Evolutionary conservation across 2,329 filamentous ascomycete species (phyloP).

Genomic region (Botrytis byssoidea): DNA sequence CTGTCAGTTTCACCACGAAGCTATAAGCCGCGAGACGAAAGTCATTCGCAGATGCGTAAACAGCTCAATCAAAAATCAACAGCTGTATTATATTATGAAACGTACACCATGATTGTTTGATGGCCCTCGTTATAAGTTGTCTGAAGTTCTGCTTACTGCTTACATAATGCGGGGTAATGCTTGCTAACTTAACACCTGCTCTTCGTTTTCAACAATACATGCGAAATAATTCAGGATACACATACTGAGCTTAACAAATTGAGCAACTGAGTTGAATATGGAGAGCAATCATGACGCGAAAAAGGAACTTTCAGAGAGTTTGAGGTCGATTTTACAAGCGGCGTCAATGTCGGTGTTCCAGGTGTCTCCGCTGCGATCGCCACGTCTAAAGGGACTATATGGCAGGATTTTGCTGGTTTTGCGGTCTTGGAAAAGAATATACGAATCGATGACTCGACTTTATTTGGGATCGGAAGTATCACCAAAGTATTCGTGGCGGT

Average conservation of each 20-base stretch:
- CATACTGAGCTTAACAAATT: not conserved
- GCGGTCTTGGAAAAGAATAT: not conserved
- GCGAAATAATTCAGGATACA: not conserved
- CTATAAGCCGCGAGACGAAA: not conserved
- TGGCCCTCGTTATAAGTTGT: not conserved
- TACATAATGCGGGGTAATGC: not conserved
- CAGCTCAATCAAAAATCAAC: not conserved
- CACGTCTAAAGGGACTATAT: slow-evolving; percentile 22
- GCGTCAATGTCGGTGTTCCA: slow-evolving; percentile 20
- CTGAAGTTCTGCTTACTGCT: not conserved
- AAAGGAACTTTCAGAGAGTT: slow-evolving; percentile 28
- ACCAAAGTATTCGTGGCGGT: slow-evolving; percentile 26
- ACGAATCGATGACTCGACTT: not conserved
- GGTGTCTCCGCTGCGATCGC: slow-evolving; percentile 24
- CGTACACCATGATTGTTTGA: not conserved
- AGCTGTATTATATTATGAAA: not conserved
- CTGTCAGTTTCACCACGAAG: not conserved
- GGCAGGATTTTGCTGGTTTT: slow-evolving; percentile 19
- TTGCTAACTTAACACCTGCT: not conserved
- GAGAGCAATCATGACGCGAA: no score
- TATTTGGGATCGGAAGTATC: slow-evolving; percentile 29
- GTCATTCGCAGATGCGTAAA: not conserved
- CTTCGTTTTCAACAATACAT: not conserved
- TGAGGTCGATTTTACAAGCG: slow-evolving; percentile 17
- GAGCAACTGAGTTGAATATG: not conserved